Conservation (phyloP, 805 yeast species). For the Saccharomycopsis microspora region DNA sequence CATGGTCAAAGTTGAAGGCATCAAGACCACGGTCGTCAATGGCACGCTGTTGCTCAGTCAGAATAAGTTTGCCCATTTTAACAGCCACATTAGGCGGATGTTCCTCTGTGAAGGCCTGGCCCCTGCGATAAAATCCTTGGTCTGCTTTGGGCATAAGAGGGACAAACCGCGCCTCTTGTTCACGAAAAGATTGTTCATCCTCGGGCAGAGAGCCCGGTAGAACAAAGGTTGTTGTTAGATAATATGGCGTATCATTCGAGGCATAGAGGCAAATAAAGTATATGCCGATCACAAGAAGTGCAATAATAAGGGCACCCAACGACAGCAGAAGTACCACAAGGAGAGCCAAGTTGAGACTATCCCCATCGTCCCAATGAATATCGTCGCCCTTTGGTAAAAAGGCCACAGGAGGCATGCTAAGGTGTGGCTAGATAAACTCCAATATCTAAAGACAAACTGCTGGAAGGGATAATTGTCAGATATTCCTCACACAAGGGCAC, state of each 20-base stretch:
- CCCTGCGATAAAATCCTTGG: constrained; percentile 1
- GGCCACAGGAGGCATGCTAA: not conserved
- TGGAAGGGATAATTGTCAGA: too few species aligned
- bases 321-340: constrained; percentile 8
- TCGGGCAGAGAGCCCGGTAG: not conserved
- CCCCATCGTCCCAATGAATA: constrained; percentile 1
- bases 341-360: constrained; percentile 7
- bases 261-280: constrained; percentile 11
- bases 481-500: too few species aligned
- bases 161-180: constrained; percentile 7
- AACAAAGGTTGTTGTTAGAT: constrained; percentile 1
- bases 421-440: too few species aligned
- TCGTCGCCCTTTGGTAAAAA: not conserved
- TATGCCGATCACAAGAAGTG: constrained; percentile 11
- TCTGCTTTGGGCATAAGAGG: constrained; percentile 3
- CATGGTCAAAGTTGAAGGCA: constrained; percentile 15
- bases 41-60: constrained; percentile 7
- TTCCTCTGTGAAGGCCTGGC: constrained; percentile 1
- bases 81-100: constrained; percentile 9
- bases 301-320: constrained; percentile 10
- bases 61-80: constrained; percentile 9
- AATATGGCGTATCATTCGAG: not conserved
- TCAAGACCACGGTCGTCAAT: constrained; percentile 16
- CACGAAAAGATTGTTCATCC: constrained; percentile 3
- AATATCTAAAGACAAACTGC: too few species aligned